A percentile compares a stretch with the other conserved stretches of the same genome.
phyloP scores from a whole-genome alignment of 176 grass and related monocot genomes.

The barley (Hordeum vulgare) region MorexV3_pseudomolecules_assembly NC_058520.1:498798022-498798521 shows the following conservation, averaged over 20 bases:
- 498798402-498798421: neutral
- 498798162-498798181: constrained; percentile 74
- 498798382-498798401: neutral
- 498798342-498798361: neutral
- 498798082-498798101: constrained; percentile 60
- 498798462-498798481: neutral
- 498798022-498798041: constrained; percentile 87
- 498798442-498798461: neutral
- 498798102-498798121: constrained; percentile 58
- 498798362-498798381: neutral
- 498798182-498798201: constrained; percentile 3
- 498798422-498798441: neutral
- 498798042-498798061: constrained; percentile 83
- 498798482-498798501: constrained; percentile 7
- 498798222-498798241: neutral
- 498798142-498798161: constrained; percentile 66
- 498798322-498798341: neutral
- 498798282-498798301: neutral
- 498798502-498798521: neutral
- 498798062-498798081: constrained; percentile 97
- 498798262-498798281: neutral
- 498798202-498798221: constrained; percentile 2
- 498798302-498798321: neutral
- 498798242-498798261: neutral
- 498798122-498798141: constrained; percentile 91